These are phyloP conservation scores for Cladosporium sp. DNA, from an alignment of 2,329 filamentous ascomycete genomes.

Conservation along the genomic window DNA sequence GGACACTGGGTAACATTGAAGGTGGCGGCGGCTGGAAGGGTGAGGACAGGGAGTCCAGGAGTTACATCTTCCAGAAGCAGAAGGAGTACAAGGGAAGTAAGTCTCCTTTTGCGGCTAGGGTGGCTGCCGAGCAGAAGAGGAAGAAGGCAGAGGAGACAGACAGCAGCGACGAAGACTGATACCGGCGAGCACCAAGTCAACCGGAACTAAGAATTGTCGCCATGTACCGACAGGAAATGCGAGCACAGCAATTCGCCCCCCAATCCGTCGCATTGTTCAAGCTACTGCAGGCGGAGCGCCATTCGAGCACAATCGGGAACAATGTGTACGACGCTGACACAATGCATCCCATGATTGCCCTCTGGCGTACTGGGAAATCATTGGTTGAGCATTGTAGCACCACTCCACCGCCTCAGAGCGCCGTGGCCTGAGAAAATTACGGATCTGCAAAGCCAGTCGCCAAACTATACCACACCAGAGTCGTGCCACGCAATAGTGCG, in stretches of 20 bases:
- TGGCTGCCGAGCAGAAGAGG: slow-evolving; percentile 28
- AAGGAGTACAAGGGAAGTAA: slow-evolving; percentile 29
- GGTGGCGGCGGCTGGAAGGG: slow-evolving; percentile 52
- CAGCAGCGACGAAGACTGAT: slow-evolving; percentile 19
- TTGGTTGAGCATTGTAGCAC: background rate
- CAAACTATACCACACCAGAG: background rate
- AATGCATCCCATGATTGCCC: background rate
- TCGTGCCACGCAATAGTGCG: background rate
- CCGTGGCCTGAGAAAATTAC: background rate
- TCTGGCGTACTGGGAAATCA: background rate
- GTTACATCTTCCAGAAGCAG: slow-evolving; percentile 49
- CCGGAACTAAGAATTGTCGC: background rate
- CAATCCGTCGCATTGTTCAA: background rate
- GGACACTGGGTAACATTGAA: slow-evolving; percentile 65
- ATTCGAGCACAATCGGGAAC: background rate
- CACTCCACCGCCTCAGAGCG: background rate
- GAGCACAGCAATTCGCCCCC: background rate
- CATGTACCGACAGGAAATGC: background rate
- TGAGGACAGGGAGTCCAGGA: slow-evolving; percentile 49
- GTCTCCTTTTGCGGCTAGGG: slow-evolving; percentile 20
- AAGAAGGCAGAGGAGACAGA: slow-evolving; percentile 25
- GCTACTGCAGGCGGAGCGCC: background rate
- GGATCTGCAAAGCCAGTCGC: background rate
- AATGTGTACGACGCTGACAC: background rate
- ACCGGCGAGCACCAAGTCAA: background rate